Evolutionary conservation across 2,329 filamentous ascomycete species (phyloP), one percentile per base, ranked within the genome.

Genomic region (Aspergillus pseudoglaucus): DNA sequence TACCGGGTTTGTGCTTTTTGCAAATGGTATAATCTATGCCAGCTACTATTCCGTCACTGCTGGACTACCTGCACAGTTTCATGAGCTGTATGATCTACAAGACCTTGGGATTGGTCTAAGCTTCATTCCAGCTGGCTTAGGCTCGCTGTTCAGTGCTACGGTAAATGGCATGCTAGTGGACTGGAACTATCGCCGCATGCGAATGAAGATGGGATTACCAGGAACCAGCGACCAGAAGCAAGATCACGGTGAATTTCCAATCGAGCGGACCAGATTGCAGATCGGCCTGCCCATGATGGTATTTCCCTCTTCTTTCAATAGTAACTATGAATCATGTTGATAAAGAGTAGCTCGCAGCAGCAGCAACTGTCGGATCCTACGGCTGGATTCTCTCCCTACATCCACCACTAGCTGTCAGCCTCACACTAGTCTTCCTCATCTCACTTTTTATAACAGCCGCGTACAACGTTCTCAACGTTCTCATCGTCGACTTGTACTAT

Each of bases 401-500:
- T 10, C 51, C 54, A 3, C 60, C 61, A 2, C 50, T 70, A 4
- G 44, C 56, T 6, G 46, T 58, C 3, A 42, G 62, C 3, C 57
- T 71, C 2, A 47, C 60, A 2, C 42, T 68, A 12, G 50, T 69
- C 2, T 70, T 70, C 39, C 37, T 61, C 35, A 57, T 60, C n/a
- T 63, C 60, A 7, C 71, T 67, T 47, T 63, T 56, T 46, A 60
- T 72, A 22, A 67, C 65, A 10, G 65, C 66, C 5, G 63, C 64
- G 2, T 74, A 68, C 47, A 71, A 74, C 44, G 61, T 67, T 15
- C 61, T 70, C 23, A 75, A 72, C 44, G 70, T 75, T 0, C 56
- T 79, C 14, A 64, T 75, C 35, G 63, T 75, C 0, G 72, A 74
- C 51, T 56, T 73, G 41, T 66, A 71, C 53, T 56, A 60, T 57